Base-by-base conservation (phyloP, 2,329 filamentous ascomycete genomes). In the Clonostachys rosea region DNA sequence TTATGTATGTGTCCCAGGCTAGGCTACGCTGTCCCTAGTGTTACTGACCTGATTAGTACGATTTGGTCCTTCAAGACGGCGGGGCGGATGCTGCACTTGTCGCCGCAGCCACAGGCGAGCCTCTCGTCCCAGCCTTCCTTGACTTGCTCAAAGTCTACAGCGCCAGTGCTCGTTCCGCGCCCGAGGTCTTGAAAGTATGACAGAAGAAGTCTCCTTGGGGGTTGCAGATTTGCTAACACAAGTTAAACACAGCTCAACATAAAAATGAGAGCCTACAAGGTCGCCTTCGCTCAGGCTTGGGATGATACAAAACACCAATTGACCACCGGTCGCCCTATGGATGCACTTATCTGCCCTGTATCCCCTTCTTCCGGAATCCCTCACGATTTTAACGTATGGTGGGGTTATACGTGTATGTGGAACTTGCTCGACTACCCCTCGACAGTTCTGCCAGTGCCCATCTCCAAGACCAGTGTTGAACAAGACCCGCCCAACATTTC, bases 321-420 rank as follows among this genome's bases (percentile, higher is more conserved):
- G 11, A 18, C 14, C 12, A 39, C 44, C 5, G 44, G 44, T 7
- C 17, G 34, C 24, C 44, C 44, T 6, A 45, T 45, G 18, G 44
- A 45, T 36, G 44, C 16, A 10, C 36, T 45, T n/a, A n/a, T 45
- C 35, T 45, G 44, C 30, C 44, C 44, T 14, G 35, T 45, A 17
- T 16, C 14, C 34, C 34, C 44, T 5, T 17, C 18, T 13, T 34
- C 44, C n/a, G 35, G 44, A 9, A 39, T 39, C 30, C 44, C 44
- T 14, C 44, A 45, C 35, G 44, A 45, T 10, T 37, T 37, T 33
- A 17, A 39, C 34, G n/a, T 36, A 5, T 45, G 36, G 34, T 45
- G 44, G 44, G 44, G 44, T 20, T 45, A 45, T 24, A 37, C 44
- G 5, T 12, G 34, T 12, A 34, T 37, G 14, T 45, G 18, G 14